phyloP scores from a whole-genome alignment of 768 basidiomycete genomes.

The Lactarius evosmus region DNA sequence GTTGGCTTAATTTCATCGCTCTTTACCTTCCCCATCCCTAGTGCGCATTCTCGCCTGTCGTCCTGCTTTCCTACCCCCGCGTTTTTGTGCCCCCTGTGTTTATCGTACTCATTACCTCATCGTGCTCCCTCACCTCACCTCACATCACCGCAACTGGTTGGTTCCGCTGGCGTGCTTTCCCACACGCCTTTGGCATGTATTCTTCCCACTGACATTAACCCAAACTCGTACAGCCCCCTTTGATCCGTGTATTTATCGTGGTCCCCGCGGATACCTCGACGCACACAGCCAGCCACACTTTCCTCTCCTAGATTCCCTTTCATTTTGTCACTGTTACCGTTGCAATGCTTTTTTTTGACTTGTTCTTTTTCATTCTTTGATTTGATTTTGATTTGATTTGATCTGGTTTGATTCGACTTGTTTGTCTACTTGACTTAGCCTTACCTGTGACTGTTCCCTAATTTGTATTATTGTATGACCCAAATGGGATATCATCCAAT shows the following conservation, averaged over 20 bases:
- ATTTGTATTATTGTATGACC: conserved; percentile 26
- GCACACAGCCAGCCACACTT: conserved; percentile 9
- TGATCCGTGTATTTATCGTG: conserved; percentile 25
- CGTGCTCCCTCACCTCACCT: background rate
- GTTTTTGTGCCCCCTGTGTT: conserved; percentile 2
- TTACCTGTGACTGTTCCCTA: conserved; percentile 22
- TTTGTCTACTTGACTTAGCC: conserved; percentile 16
- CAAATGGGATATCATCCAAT: conserved; percentile 20
- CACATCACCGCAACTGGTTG: conserved; percentile 8
- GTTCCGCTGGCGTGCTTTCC: conserved; percentile 2
- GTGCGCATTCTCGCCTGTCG: conserved; percentile 8
- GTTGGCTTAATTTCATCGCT: conserved; percentile 5
- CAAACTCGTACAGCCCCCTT: background rate
- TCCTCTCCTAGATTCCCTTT: conserved; percentile 7
- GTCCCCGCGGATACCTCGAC: conserved; percentile 24
- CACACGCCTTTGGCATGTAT: conserved; percentile 14
- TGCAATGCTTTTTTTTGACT: conserved; percentile 14
- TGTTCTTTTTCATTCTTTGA: background rate
- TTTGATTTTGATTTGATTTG: conserved; percentile 2
- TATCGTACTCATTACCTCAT: conserved; percentile 17
- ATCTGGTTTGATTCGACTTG: conserved; percentile 9
- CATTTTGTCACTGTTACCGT: background rate
- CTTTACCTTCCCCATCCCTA: too few species aligned
- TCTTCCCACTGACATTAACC: conserved; percentile 11
- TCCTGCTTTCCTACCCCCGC: conserved; percentile 3